phyloP scores from a whole-genome alignment of 805 yeast species.

The Ogataea naganishii region DNA sequence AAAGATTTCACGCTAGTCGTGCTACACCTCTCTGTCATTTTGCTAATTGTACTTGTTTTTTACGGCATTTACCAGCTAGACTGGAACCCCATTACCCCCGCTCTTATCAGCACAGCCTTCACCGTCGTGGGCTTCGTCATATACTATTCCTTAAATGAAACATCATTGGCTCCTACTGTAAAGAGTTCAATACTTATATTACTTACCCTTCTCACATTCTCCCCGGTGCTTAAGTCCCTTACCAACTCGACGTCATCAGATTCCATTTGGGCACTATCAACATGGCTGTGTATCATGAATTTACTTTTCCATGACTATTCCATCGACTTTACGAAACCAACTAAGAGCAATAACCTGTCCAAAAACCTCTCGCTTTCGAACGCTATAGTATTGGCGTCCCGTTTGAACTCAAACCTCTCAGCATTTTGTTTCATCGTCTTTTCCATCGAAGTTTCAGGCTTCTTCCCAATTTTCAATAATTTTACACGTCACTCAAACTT shows the following conservation, averaged over 20 bases:
- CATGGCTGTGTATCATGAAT: conserved; percentile 68
- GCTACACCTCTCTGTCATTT: conserved; percentile 54
- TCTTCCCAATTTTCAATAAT: conserved; percentile 63
- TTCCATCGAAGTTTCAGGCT: conserved; percentile 60
- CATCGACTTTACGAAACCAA: conserved; percentile 29
- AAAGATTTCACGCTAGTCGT: conserved; percentile 64
- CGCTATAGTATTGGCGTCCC: conserved; percentile 85
- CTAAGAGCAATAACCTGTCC: conserved; percentile 64
- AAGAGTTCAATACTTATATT: conserved; percentile 66
- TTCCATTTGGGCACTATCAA: conserved; percentile 88
- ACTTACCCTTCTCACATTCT: conserved; percentile 63
- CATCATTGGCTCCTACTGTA: conserved; percentile 25
- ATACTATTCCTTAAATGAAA: conserved; percentile 18
- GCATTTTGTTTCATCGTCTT: conserved; percentile 81
- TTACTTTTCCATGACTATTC: conserved; percentile 63
- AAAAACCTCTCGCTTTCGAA: conserved; percentile 80
- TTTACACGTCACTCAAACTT: conserved; percentile 39
- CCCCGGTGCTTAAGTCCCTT: conserved; percentile 85
- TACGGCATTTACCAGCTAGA: conserved; percentile 41
- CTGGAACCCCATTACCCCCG: conserved; percentile 43
- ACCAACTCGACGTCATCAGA: conserved; percentile 87
- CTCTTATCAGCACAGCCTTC: conserved; percentile 23
- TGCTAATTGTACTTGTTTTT: conserved; percentile 62
- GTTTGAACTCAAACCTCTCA: conserved; percentile 60
- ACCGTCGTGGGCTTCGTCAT: conserved; percentile 28